A percentile compares a stretch with the other conserved stretches of the same genome.
phyloP scores from a whole-genome alignment of 345 rosid species.

The Gossypium stocksii region DNA sequence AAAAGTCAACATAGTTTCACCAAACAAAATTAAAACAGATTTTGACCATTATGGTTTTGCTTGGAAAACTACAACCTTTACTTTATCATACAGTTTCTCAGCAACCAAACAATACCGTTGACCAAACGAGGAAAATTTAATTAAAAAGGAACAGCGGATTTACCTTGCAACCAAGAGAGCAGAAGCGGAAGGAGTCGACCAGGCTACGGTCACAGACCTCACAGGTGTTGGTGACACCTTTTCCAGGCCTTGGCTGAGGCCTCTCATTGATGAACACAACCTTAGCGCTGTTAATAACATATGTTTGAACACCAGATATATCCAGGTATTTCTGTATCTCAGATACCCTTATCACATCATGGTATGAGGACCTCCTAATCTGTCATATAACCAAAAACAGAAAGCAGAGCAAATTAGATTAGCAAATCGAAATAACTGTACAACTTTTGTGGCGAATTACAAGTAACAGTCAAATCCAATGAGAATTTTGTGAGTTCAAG shows the following conservation, averaged over 20 bases:
- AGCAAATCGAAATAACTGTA: not conserved
- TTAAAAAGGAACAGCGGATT: not conserved
- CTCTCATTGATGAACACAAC: conserved; percentile 94
- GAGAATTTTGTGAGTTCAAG: conserved; percentile 4
- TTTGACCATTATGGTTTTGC: conserved; percentile 11
- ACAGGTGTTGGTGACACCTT: conserved; percentile 91
- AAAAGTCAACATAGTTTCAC: conserved; percentile 11
- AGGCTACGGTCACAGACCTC: conserved; percentile 92
- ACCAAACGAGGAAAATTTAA: not conserved
- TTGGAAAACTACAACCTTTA: not conserved
- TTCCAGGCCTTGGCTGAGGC: conserved; percentile 96
- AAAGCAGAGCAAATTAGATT: not conserved
- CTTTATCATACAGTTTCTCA: not conserved
- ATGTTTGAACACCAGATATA: conserved; percentile 86
- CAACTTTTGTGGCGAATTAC: not conserved
- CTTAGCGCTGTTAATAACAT: conserved; percentile 94
- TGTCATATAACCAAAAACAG: conserved; percentile 22
- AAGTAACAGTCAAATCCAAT: conserved; percentile 1
- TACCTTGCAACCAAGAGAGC: conserved; percentile 99
- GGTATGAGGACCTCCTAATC: conserved; percentile 99
- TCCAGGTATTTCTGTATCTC: conserved; percentile 89
- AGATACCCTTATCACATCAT: conserved; percentile 92
- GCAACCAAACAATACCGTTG: conserved; percentile 16
- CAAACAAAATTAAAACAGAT: not conserved
- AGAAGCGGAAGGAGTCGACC: conserved; percentile 86